Conservation (phyloP, 1,139 yeast species). For the Debaryomycetaceae sp. region DNA sequence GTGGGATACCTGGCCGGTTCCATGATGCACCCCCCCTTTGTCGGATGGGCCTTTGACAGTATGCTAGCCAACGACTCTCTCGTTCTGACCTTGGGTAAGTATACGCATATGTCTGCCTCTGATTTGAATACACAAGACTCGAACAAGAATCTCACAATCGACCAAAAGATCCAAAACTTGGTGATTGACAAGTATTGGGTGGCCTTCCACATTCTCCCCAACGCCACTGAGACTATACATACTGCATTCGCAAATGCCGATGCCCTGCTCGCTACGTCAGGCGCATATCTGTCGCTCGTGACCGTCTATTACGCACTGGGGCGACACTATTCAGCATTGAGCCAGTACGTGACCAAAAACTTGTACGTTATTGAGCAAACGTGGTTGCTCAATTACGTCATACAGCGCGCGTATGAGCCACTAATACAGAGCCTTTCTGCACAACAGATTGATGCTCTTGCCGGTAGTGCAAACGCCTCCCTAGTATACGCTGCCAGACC, state of each 20-base stretch:
- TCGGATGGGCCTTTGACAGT: slow-evolving; percentile 21
- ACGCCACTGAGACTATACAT: slow-evolving; percentile 28
- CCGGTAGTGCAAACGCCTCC: slow-evolving; percentile 8
- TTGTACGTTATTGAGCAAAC: slow-evolving; percentile 17
- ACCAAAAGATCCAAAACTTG: slow-evolving; percentile 19
- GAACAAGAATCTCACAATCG: slow-evolving; percentile 19
- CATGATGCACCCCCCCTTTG: slow-evolving; percentile 13
- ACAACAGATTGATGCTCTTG: slow-evolving; percentile 7
- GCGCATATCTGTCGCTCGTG: slow-evolving; percentile 13
- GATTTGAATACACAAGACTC: slow-evolving; percentile 19
- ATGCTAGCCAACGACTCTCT: slow-evolving; percentile 11
- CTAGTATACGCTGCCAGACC: slow-evolving; percentile 14
- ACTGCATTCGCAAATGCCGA: slow-evolving; percentile 17
- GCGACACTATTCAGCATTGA: slow-evolving; percentile 37
- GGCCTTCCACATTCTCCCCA: slow-evolving; percentile 34
- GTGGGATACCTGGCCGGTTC: slow-evolving; percentile 11
- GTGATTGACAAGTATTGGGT: slow-evolving; percentile 44
- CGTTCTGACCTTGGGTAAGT: slow-evolving; percentile 20
- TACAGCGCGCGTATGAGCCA: slow-evolving; percentile 13
- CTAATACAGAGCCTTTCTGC: slow-evolving; percentile 8
- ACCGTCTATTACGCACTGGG: slow-evolving; percentile 39
- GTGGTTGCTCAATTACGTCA: slow-evolving; percentile 15
- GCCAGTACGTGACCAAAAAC: slow-evolving; percentile 28
- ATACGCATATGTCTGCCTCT: slow-evolving; percentile 23
- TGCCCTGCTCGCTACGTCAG: slow-evolving; percentile 8